A percentile compares a stretch with the other conserved stretches of the same genome.
These are phyloP conservation scores for Psilocybe sp. DNA, from an alignment of 768 basidiomycete species.

Conservation along the genomic window DNA sequence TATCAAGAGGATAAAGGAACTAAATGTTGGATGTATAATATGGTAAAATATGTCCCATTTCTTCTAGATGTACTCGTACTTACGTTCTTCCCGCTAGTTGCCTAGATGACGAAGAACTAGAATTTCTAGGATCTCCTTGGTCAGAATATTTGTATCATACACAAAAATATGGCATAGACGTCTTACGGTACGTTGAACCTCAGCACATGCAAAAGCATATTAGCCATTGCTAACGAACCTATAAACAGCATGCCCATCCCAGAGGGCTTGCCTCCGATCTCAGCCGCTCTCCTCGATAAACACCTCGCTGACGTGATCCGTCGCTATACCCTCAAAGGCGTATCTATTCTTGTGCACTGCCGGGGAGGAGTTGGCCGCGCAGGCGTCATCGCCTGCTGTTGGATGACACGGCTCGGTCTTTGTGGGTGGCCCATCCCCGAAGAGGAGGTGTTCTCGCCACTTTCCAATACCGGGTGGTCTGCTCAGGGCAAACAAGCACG, in stretches of 20 bases:
- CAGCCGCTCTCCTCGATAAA: conserved; percentile 53
- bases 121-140: conserved; percentile 87
- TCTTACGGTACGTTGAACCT: conserved; percentile 58
- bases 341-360: conserved; percentile 81
- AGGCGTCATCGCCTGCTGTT: conserved; percentile 88
- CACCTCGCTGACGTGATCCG: conserved; percentile 65
- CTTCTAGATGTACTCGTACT: not conserved
- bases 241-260: conserved; percentile 77
- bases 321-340: conserved; percentile 69
- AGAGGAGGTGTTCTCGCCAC: conserved; percentile 1
- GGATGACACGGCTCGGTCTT: conserved; percentile 90
- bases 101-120: conserved; percentile 81
- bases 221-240: not conserved
- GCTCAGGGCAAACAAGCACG: conserved; percentile 38
- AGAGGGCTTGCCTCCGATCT: conserved; percentile 82
- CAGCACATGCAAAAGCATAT: not conserved
- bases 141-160: conserved; percentile 67
- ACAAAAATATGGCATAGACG: conserved; percentile 63
- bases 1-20: conserved; percentile 66
- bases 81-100: conserved; percentile 46
- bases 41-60: conserved; percentile 49
- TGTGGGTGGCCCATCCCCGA: conserved; percentile 58
- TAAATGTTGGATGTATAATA: conserved; percentile 78
- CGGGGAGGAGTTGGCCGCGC: conserved; percentile 94
- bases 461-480: conserved; percentile 6